Conservation (phyloP, 768 basidiomycete genomes). For the Grammothele lineata region DNA sequence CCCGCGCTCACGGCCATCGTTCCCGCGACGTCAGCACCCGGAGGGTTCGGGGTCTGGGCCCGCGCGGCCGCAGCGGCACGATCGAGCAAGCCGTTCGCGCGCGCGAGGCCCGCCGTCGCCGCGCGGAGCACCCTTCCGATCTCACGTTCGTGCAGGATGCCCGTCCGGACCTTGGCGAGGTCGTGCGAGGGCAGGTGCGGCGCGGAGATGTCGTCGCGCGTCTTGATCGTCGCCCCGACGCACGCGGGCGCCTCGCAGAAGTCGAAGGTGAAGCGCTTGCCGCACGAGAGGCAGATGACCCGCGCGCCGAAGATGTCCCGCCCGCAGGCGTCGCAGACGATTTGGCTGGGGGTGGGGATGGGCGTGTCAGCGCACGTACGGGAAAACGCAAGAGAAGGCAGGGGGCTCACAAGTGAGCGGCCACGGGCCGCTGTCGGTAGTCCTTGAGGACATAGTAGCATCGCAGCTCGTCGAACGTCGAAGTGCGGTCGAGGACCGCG, state of each 20-base stretch:
- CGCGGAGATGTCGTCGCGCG: not conserved
- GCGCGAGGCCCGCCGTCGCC: too few species aligned
- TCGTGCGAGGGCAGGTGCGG: conserved; percentile 3
- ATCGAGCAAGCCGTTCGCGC: too few species aligned
- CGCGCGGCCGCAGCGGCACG: too few species aligned
- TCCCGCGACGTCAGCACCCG: too few species aligned
- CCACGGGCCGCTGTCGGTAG: conserved; percentile 1
- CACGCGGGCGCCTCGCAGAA: conserved; percentile 16
- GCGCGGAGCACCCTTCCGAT: too few species aligned
- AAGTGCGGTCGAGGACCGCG: conserved; percentile 2
- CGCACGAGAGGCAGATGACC: conserved; percentile 10
- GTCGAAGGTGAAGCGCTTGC: conserved; percentile 13
- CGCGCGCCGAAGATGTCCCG: conserved; percentile 13
- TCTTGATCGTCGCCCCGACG: not conserved
- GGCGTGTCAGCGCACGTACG: not conserved
- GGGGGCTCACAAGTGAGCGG: too few species aligned
- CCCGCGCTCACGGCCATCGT: too few species aligned
- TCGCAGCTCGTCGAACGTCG: conserved; percentile 4
- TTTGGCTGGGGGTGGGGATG: not conserved
- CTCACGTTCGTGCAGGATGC: too few species aligned
- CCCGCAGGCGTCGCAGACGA: conserved; percentile 14
- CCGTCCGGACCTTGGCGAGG: too few species aligned
- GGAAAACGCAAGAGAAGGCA: not conserved
- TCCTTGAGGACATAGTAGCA: conserved; percentile 3
- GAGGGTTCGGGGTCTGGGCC: too few species aligned